A percentile compares a stretch with the other conserved stretches of the same genome.
Conservation (phyloP, 2,329 filamentous ascomycete species). For the Verticillium longisporum region DNA sequence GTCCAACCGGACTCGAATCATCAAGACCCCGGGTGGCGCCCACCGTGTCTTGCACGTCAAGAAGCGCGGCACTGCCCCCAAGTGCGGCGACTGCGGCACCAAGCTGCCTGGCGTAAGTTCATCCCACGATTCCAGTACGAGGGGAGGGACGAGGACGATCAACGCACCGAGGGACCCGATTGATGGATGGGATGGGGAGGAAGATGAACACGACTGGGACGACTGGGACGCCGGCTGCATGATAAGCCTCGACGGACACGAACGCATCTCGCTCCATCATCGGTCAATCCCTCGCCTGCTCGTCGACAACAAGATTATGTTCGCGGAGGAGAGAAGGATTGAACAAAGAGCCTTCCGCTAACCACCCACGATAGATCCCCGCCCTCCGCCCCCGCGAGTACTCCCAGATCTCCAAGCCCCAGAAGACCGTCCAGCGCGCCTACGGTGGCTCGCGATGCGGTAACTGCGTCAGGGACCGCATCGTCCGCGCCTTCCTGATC, state of each 20-base stretch:
- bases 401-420: conserved; percentile 90
- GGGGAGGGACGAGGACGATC: neutral
- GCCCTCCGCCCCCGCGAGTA: conserved; percentile 98
- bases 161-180: neutral
- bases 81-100: conserved; percentile 98
- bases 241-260: neutral
- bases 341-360: neutral
- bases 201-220: neutral
- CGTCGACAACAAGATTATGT: neutral
- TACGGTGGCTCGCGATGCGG: conserved; percentile 98
- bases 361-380: conserved; percentile 57
- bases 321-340: neutral
- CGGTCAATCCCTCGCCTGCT: neutral
- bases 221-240: too few relatives aligned
- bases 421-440: conserved; percentile 98
- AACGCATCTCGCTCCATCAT: neutral
- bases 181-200: neutral
- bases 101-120: conserved; percentile 95
- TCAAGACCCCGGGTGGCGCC: conserved; percentile 95
- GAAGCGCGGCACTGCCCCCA: conserved; percentile 97
- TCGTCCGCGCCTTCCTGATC: conserved; percentile 97
- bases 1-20: conserved; percentile 92
- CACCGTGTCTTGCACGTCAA: conserved; percentile 98
- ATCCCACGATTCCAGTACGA: conserved; percentile 4
- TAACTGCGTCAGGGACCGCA: conserved; percentile 96